Percentiles rank a stretch among this genome's conserved stretches.
Conservation (phyloP, 768 basidiomycete species). For the Crepidotus variabilis region DNA sequence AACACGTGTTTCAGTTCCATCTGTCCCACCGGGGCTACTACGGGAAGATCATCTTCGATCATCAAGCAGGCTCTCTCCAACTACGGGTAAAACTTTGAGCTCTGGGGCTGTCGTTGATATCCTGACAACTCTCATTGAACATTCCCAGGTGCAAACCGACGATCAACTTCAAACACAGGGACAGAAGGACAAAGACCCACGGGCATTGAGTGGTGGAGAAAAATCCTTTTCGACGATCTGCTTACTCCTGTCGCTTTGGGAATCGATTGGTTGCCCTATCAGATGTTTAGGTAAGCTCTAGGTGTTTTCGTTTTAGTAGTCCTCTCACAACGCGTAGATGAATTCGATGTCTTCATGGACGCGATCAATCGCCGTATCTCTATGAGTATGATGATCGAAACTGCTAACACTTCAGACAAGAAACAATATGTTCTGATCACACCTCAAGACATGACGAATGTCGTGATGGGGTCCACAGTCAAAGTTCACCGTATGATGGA, state of each 20-base stretch:
- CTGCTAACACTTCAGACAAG: conserved; percentile 80
- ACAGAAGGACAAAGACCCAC: conserved; percentile 74
- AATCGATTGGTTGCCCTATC: conserved; percentile 90
- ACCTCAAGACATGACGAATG: conserved; percentile 86
- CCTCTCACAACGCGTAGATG: conserved; percentile 47
- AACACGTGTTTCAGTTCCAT: conserved; percentile 77
- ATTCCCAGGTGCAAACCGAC: conserved; percentile 71
- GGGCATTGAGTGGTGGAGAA: conserved; percentile 88
- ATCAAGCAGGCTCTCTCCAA: conserved; percentile 53
- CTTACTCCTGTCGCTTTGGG: conserved; percentile 91
- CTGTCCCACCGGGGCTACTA: conserved; percentile 85
- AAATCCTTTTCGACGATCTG: conserved; percentile 97
- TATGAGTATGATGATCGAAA: conserved; percentile 96
- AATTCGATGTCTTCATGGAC: conserved; percentile 99
- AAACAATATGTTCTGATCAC: conserved; percentile 96
- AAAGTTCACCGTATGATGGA: conserved; percentile 76
- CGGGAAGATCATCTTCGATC: conserved; percentile 87
- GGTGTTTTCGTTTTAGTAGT: conserved; percentile 1
- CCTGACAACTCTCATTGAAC: background rate
- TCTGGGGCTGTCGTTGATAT: background rate
- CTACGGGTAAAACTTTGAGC: conserved; percentile 65
- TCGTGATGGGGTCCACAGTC: conserved; percentile 64
- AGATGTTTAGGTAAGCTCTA: conserved; percentile 73
- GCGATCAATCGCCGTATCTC: conserved; percentile 87
- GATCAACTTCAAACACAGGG: conserved; percentile 66